Conservation (phyloP, 768 basidiomycete genomes). For the Auricularia heimuer region DNA sequence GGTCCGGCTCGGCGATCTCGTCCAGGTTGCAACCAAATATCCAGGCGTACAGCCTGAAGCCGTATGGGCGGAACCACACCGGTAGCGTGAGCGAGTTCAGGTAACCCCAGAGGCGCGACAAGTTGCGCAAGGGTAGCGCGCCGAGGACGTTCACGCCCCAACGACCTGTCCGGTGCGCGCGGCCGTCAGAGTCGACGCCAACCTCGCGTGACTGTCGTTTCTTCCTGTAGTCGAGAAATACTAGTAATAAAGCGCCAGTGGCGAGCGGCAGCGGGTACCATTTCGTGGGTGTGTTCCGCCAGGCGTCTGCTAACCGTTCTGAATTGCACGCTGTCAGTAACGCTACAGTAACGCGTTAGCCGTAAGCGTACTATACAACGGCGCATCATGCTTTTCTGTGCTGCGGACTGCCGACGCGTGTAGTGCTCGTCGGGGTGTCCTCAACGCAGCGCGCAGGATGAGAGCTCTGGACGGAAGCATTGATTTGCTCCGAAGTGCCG, state of each 20-base stretch:
- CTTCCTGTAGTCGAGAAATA: conserved; percentile 66
- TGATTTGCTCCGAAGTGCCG: too few relatives aligned
- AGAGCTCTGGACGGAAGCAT: too few relatives aligned
- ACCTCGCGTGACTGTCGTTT: conserved; percentile 41
- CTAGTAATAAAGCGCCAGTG: conserved; percentile 80
- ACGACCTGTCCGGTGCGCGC: conserved; percentile 22
- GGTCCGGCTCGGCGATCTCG: conserved; percentile 73
- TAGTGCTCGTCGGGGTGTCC: too few relatives aligned
- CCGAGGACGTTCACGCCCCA: conserved; percentile 79
- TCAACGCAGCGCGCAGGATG: too few relatives aligned
- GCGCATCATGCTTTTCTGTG: not conserved
- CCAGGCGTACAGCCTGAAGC: conserved; percentile 74
- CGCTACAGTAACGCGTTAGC: too few relatives aligned
- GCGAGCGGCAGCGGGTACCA: conserved; percentile 94
- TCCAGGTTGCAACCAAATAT: conserved; percentile 92
- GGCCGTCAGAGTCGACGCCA: conserved; percentile 72
- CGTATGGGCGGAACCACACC: conserved; percentile 88
- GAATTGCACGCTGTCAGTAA: not conserved
- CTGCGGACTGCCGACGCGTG: not conserved
- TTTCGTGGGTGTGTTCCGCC: conserved; percentile 80
- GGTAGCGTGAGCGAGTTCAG: conserved; percentile 89
- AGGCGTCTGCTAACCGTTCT: conserved; percentile 50
- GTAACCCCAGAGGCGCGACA: conserved; percentile 97
- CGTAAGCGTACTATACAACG: too few relatives aligned
- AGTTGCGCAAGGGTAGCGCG: conserved; percentile 84